A percentile compares a stretch with the other conserved stretches of the same genome.
Conservation (phyloP, 2,329 filamentous ascomycete species). For the Erysiphe neolycopersici region DNA sequence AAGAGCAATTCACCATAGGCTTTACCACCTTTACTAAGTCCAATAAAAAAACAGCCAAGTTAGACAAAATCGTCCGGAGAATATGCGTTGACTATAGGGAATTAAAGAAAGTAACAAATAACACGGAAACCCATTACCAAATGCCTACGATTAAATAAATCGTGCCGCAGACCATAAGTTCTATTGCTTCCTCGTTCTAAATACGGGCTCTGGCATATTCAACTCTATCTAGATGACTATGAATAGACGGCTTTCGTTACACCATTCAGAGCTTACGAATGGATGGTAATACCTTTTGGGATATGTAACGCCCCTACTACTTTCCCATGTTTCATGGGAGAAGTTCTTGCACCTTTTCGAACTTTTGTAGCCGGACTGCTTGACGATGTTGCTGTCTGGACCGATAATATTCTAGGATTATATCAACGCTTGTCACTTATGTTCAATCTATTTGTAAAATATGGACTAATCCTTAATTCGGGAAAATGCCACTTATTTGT, state of each 20-base stretch:
- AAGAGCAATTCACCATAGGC: not conserved
- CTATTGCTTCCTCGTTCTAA: not conserved
- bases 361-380: not conserved
- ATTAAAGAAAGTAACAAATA: not conserved
- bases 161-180: not conserved
- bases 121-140: not conserved
- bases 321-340: constrained; percentile 1
- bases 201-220: not conserved
- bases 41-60: not conserved
- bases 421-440: not conserved
- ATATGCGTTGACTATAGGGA: not conserved
- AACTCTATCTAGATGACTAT: not conserved
- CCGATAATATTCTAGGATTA: not conserved
- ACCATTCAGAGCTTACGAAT: not conserved
- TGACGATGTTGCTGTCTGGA: not conserved
- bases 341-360: not conserved
- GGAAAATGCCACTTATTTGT: not conserved
- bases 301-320: not conserved
- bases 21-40: not conserved
- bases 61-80: not conserved
- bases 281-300: not conserved
- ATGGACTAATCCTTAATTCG: not conserved
- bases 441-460: not conserved
- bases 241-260: not conserved
- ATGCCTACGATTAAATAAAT: not conserved